A percentile compares a stretch with the other conserved stretches of the same genome.
Conservation (phyloP, 169 alveolate genomes). For the Cystoisospora suis region DNA sequence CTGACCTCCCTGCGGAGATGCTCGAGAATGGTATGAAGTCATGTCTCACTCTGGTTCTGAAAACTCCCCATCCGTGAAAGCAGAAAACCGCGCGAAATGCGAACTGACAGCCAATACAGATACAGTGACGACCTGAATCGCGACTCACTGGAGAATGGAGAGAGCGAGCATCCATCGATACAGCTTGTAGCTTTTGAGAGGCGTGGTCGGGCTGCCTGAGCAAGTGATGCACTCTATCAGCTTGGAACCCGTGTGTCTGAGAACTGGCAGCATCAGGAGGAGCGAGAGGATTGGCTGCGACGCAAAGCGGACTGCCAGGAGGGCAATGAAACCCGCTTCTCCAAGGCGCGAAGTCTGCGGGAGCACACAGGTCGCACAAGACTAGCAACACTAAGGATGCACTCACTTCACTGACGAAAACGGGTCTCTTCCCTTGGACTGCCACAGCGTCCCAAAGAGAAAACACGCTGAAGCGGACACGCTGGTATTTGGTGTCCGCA, state of each 20-base stretch:
- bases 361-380: too few species aligned
- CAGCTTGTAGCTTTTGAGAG: constrained; percentile 28
- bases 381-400: too few species aligned
- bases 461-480: too few species aligned
- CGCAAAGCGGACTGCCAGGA: constrained; percentile 25
- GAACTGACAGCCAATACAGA: too few species aligned
- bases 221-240: background rate
- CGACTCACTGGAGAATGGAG: background rate
- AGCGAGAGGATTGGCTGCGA: constrained; percentile 36
- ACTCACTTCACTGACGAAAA: too few species aligned
- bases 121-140: background rate
- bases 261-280: constrained; percentile 39
- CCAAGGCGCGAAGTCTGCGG: constrained; percentile 29
- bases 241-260: constrained; percentile 15
- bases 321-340: background rate
- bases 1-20: too few species aligned
- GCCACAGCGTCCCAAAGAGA: background rate
- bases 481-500: background rate
- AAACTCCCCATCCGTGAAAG: too few species aligned
- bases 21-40: too few species aligned
- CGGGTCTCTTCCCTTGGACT: background rate
- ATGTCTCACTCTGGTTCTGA: too few species aligned
- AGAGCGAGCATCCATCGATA: constrained; percentile 30
- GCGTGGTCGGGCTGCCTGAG: background rate
- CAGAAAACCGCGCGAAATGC: too few species aligned